A percentile compares a stretch with the other conserved stretches of the same genome.
These are phyloP conservation scores for Neofusicoccum umdonicola DNA, from an alignment of 2,329 filamentous ascomycete species.

Conservation along the genomic window DNA sequence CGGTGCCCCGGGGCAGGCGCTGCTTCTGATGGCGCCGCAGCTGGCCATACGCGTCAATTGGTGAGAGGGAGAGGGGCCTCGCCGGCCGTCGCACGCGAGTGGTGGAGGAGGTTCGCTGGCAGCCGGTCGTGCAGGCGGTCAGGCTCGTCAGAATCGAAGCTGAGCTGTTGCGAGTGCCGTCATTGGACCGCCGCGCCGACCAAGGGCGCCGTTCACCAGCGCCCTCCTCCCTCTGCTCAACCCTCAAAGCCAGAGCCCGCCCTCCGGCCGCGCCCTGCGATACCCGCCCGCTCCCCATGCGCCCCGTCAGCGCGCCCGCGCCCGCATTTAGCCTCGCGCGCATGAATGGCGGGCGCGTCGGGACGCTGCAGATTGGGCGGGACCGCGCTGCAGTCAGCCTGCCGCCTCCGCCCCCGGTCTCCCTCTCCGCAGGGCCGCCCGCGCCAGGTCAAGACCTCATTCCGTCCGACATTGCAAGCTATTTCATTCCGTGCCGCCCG, in stretches of 20 bases:
- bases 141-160: slow-evolving; percentile 8
- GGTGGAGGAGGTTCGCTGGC: slow-evolving; percentile 15
- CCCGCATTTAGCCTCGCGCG: slow-evolving; percentile 1
- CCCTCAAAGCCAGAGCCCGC: not conserved
- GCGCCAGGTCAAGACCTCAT: not conserved
- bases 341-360: slow-evolving; percentile 8
- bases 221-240: not conserved
- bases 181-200: not conserved
- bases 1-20: not conserved
- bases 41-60: slow-evolving; percentile 13
- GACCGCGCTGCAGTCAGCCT: slow-evolving; percentile 3
- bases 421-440: not conserved
- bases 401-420: not conserved
- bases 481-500: not conserved
- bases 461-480: not conserved
- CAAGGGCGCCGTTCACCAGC: not conserved
- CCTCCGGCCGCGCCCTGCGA: not conserved
- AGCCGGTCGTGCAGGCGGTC: slow-evolving; percentile 15
- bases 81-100: slow-evolving; percentile 3
- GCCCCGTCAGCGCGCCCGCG: not conserved
- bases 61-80: slow-evolving; percentile 9
- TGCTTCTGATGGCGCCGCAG: slow-evolving; percentile 13
- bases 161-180: slow-evolving; percentile 8
- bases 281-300: not conserved
- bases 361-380: slow-evolving; percentile 6